Conservation (phyloP, 1,139 yeast species). For the Kurtzmaniella quercitrusa region DNA sequence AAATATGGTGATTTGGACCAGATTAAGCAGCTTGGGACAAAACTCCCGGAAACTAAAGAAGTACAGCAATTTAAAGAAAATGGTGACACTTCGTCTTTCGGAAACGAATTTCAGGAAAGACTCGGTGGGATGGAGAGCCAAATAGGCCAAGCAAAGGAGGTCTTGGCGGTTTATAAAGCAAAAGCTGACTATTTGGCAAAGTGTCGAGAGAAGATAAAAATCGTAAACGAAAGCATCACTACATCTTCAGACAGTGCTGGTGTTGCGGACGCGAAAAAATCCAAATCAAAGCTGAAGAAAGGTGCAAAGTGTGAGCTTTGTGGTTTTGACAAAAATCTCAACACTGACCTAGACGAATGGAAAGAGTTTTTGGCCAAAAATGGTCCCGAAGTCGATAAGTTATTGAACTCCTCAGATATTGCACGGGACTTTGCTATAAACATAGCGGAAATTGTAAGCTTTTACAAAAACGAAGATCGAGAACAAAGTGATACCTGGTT, state of each 20-base stretch:
- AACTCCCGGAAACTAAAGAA: constrained; percentile 38
- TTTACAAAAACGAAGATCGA: constrained; percentile 11
- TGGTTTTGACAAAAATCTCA: constrained; percentile 20
- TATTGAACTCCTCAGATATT: constrained; percentile 6
- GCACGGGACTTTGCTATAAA: constrained; percentile 15
- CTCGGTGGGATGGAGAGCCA: constrained; percentile 19
- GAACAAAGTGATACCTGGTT: constrained; percentile 18
- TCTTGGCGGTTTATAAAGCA: constrained; percentile 16
- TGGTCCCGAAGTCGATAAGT: background rate
- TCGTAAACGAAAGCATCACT: constrained; percentile 33
- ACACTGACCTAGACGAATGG: constrained; percentile 4
- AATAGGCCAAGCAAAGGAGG: constrained; percentile 16
- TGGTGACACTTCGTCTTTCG: constrained; percentile 17
- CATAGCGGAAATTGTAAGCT: constrained; percentile 16
- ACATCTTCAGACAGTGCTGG: constrained; percentile 7
- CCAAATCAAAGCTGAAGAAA: constrained; percentile 21
- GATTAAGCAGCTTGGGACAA: constrained; percentile 23
- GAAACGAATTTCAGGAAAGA: constrained; percentile 23
- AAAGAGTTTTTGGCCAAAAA: background rate
- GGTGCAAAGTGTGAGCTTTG: constrained; percentile 30
- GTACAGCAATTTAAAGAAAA: constrained; percentile 28
- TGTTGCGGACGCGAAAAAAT: constrained; percentile 7
- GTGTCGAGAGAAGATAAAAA: constrained; percentile 33
- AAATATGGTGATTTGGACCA: constrained; percentile 6
- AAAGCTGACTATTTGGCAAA: constrained; percentile 21